phyloP scores from a whole-genome alignment of 169 alveolate species.

The Neospora caninum region DNA sequence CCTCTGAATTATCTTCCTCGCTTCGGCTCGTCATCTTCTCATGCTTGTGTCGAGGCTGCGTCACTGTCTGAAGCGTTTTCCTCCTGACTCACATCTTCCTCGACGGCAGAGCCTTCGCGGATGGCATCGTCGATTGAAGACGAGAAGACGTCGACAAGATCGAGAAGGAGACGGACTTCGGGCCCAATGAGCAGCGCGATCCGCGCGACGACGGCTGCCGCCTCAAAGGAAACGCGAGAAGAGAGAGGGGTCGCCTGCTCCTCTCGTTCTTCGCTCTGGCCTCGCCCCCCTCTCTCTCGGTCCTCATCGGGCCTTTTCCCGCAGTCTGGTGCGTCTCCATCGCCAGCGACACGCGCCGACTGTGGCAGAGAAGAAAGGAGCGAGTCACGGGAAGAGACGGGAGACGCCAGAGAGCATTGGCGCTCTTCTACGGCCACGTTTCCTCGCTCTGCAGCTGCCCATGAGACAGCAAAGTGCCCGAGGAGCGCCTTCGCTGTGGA shows the following conservation, averaged over 20 bases:
- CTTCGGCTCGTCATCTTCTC: too few relatives aligned
- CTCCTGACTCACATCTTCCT: conserved; percentile 39
- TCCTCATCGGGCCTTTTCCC: not conserved
- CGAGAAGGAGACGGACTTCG: not conserved
- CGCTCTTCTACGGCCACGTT: too few relatives aligned
- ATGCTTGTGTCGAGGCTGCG: too few relatives aligned
- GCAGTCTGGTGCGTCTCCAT: not conserved
- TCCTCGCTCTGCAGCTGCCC: not conserved
- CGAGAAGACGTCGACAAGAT: not conserved
- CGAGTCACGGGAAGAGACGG: too few relatives aligned
- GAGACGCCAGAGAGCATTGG: too few relatives aligned
- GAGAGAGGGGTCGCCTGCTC: not conserved
- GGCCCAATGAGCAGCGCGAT: not conserved
- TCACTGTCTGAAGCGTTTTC: too few relatives aligned
- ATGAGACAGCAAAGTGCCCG: not conserved
- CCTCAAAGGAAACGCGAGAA: not conserved
- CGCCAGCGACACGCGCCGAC: not conserved
- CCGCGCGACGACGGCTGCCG: not conserved
- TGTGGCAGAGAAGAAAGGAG: too few relatives aligned
- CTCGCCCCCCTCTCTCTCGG: not conserved
- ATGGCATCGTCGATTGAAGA: not conserved
- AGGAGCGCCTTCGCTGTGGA: not conserved
- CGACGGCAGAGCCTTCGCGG: not conserved
- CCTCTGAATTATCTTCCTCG: too few relatives aligned
- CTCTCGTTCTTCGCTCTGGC: not conserved